Evolutionary conservation across 208 protist species (phyloP).

Genomic region (Acanthamoeba divionensis): DNA sequence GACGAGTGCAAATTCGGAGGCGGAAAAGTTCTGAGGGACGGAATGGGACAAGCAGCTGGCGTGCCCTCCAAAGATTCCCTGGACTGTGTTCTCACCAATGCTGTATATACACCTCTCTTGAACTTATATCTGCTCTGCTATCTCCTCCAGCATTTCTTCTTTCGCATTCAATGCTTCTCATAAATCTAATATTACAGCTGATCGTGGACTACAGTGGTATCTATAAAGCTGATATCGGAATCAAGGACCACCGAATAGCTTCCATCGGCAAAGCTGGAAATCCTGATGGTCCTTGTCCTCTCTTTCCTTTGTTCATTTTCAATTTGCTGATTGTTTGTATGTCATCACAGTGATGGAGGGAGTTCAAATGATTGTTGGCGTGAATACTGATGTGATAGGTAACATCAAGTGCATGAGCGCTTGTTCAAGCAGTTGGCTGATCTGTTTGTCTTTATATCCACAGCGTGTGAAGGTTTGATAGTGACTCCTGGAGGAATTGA

Average conservation of each 20-base stretch:
- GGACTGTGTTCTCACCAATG: slow-evolving; percentile 73
- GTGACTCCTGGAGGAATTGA: slow-evolving; percentile 71
- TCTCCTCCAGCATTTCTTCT: background rate
- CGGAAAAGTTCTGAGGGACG: slow-evolving; percentile 72
- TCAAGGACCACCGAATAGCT: slow-evolving; percentile 59
- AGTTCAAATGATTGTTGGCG: slow-evolving; percentile 48
- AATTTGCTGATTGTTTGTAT: background rate
- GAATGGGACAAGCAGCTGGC: slow-evolving; percentile 67
- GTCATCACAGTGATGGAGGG: slow-evolving; percentile 50
- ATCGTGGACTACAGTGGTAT: slow-evolving; percentile 68
- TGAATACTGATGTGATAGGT: slow-evolving; percentile 49
- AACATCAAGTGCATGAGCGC: background rate
- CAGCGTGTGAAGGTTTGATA: slow-evolving; percentile 54
- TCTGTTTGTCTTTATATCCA: background rate
- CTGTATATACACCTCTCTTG: background rate
- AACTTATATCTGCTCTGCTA: background rate
- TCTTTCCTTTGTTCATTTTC: background rate
- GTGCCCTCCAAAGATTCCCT: slow-evolving; percentile 49
- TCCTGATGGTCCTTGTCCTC: slow-evolving; percentile 51
- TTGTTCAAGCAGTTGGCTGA: background rate
- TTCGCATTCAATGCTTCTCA: background rate
- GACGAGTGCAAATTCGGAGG: slow-evolving; percentile 76
- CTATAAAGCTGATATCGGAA: slow-evolving; percentile 71
- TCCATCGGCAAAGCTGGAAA: slow-evolving; percentile 76
- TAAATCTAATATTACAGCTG: background rate